phyloP scores from a whole-genome alignment of 163 green algal species.

The Prototheca wickerhamii region DNA sequence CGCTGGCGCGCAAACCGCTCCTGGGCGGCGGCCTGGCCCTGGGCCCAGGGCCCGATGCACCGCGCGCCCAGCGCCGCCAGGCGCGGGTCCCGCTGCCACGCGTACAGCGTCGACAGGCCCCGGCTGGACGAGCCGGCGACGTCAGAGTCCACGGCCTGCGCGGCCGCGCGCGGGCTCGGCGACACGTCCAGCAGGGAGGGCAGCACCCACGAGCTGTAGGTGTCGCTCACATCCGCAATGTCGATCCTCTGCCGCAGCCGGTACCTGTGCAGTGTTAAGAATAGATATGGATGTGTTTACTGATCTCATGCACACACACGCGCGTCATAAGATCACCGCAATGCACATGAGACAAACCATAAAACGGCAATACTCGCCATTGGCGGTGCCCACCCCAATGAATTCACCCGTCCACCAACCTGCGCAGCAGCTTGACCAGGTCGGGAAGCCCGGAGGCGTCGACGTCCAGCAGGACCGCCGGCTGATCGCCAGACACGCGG shows the following conservation, averaged over 20 bases:
- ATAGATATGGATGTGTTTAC: neutral
- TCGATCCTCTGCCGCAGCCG: conserved; percentile 61
- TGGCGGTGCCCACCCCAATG: too few relatives aligned
- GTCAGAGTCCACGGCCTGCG: too few relatives aligned
- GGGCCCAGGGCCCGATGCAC: conserved; percentile 21
- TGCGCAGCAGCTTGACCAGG: conserved; percentile 25
- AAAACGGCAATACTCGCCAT: too few relatives aligned
- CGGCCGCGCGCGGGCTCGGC: too few relatives aligned
- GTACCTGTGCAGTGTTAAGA: conserved; percentile 36
- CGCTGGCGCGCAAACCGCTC: neutral
- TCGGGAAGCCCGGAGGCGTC: conserved; percentile 12
- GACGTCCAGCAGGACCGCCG: conserved; percentile 15
- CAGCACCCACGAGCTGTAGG: conserved; percentile 39
- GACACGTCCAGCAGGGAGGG: too few relatives aligned
- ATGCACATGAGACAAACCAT: too few relatives aligned
- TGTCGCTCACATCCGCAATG: conserved; percentile 52
- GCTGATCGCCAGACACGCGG: conserved; percentile 24
- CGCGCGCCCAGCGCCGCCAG: conserved; percentile 44
- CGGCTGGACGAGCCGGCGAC: neutral
- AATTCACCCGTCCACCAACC: conserved; percentile 3
- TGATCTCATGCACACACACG: neutral
- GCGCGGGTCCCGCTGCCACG: conserved; percentile 47
- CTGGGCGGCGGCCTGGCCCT: neutral
- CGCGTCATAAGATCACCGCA: too few relatives aligned
- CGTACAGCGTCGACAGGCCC: neutral